Evolutionary conservation across 768 basidiomycete species (phyloP).

Genomic region (Amanita molliuscula): DNA sequence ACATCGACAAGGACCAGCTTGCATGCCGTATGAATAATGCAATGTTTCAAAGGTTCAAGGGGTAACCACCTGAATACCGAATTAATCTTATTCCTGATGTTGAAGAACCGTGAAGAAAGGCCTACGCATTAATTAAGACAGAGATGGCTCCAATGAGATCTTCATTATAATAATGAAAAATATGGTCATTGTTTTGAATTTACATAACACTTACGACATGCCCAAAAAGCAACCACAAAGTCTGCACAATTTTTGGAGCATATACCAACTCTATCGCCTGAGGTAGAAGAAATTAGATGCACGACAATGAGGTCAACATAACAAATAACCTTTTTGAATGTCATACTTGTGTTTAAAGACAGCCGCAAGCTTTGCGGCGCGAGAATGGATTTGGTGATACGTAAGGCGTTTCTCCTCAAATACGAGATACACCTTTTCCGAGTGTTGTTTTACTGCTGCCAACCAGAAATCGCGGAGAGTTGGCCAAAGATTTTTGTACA

Average conservation of each 20-base stretch:
- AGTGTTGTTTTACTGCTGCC: slow-evolving; percentile 21
- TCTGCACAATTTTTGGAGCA: slow-evolving; percentile 40
- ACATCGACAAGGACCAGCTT: slow-evolving; percentile 35
- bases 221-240: slow-evolving; percentile 37
- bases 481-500: slow-evolving; percentile 43
- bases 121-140: slow-evolving; percentile 37
- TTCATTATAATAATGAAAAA: slow-evolving; percentile 6
- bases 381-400: slow-evolving; percentile 27
- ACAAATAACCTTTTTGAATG: slow-evolving; percentile 31
- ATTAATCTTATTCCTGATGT: neutral
- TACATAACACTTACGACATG: slow-evolving; percentile 25
- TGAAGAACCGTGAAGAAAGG: neutral
- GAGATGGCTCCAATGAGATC: slow-evolving; percentile 39
- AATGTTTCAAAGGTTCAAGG: slow-evolving; percentile 29
- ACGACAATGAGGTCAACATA: neutral
- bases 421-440: slow-evolving; percentile 33
- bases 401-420: slow-evolving; percentile 37
- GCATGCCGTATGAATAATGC: slow-evolving; percentile 30
- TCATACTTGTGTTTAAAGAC: slow-evolving; percentile 30
- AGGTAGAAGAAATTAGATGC: slow-evolving; percentile 1
- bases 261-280: slow-evolving; percentile 34
- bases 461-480: slow-evolving; percentile 42
- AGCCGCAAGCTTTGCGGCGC: slow-evolving; percentile 25
- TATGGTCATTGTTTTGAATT: neutral
- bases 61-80: slow-evolving; percentile 29